Evolutionary conservation across 129 eudicot genomes (phyloP), one percentile per base, ranked within the genome.

Genomic region (Flaveria linearis): DNA sequence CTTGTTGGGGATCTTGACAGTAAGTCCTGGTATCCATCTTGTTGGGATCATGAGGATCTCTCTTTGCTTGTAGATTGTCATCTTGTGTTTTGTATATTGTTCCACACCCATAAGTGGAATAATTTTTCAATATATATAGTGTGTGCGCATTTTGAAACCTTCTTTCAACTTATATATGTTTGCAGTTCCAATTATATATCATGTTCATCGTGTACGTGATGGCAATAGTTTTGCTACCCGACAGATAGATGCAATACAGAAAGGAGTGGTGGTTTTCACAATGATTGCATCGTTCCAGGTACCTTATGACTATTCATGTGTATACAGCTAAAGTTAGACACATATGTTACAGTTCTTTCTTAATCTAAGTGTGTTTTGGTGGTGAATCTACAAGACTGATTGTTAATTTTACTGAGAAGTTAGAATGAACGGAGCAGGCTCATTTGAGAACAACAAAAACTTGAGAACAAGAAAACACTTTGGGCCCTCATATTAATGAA

Each of bases 201-300:
- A 88, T 77, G 97, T 93, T 73, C 89, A 88, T 49, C 96, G 97
- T 39, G 84, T 90, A 26, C 96, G 96, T 22, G 98, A 90, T 90
- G 98, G 98, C 42, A 93, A 85, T 23, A 93, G 97, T 82, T 93
- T 93, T 76, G 97, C 98, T 63, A 93, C 92, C 73, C 81, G 98
- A 84, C 85, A 81, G 75, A 86, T 93, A 77, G 96, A 90, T 39
- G 98, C 98, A 61, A 78, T 88, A 64, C 98, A 93, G 39, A 93
- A 86, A 57, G 98, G 97, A 36, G 87, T 72, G 50, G 84, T 90
- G n/a, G 91, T 93, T 17, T 93, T 93, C 87, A 87, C 91, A 26
- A 69, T 93, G 84, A 47, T 88, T 77, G 97, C 93, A 50, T 93
- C 98, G 51, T 93, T 93, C 82, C 98, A 93, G 87, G 98, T 72